phyloP scores from a whole-genome alignment of 2,329 filamentous ascomycete genomes.

The Pseudogymnoascus sp. region DNA sequence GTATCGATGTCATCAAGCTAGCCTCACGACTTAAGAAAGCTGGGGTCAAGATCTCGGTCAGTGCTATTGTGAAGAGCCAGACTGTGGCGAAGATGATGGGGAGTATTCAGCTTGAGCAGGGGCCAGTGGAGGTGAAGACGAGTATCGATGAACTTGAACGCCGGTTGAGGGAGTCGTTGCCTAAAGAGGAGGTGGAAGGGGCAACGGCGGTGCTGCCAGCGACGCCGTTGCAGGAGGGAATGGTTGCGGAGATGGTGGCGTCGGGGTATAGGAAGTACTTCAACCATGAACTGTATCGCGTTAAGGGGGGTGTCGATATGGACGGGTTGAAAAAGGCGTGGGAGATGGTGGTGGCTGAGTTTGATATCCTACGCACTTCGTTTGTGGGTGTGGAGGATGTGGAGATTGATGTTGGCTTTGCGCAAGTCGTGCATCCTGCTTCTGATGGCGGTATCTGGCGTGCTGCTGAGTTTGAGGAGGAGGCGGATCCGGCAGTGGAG shows the following conservation, averaged over 20 bases:
- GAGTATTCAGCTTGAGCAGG: slow-evolving; percentile 14
- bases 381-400: slow-evolving; percentile 61
- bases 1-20: slow-evolving; percentile 83
- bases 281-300: slow-evolving; percentile 68
- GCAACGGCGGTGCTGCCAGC: slow-evolving; percentile 57
- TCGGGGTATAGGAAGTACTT: slow-evolving; percentile 72
- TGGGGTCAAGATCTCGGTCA: slow-evolving; percentile 56
- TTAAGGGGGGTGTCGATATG: slow-evolving; percentile 47
- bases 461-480: slow-evolving; percentile 15
- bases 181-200: slow-evolving; percentile 29
- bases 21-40: slow-evolving; percentile 58
- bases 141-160: slow-evolving; percentile 22
- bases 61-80: slow-evolving; percentile 64
- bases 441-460: slow-evolving; percentile 29
- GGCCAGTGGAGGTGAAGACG: neutral
- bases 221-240: slow-evolving; percentile 78
- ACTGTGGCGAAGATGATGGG: slow-evolving; percentile 54
- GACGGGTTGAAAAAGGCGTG: slow-evolving; percentile 52
- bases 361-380: slow-evolving; percentile 65
- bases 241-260: slow-evolving; percentile 72
- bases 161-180: slow-evolving; percentile 24
- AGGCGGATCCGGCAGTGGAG: slow-evolving; percentile 23
- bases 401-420: slow-evolving; percentile 43
- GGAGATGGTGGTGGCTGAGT: slow-evolving; percentile 45
- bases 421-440: slow-evolving; percentile 41